Evolutionary conservation across 106 monocot species (phyloP).

Genomic region (Dendrobium catenatum): DNA sequence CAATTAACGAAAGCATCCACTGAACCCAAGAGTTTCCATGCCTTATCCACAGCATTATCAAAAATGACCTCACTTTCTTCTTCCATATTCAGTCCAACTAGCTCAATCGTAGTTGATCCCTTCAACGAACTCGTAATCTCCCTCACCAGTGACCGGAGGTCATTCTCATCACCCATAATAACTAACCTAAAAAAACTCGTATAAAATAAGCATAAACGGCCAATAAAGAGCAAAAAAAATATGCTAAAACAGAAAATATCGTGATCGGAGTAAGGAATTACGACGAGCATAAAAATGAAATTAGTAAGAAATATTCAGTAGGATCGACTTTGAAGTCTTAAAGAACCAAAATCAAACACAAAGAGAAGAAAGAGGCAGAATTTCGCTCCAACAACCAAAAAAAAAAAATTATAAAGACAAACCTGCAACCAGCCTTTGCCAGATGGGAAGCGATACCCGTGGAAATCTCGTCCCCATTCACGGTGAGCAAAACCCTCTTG

Average conservation of each 20-base stretch:
- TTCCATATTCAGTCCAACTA: conserved; percentile 68
- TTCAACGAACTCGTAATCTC: conserved; percentile 36
- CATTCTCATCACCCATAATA: conserved; percentile 60
- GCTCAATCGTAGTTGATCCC: conserved; percentile 24
- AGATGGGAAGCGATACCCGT: conserved; percentile 63
- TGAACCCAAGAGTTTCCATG: conserved; percentile 49
- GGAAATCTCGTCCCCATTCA: conserved; percentile 70
- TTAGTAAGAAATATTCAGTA: no score
- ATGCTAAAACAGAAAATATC: no score
- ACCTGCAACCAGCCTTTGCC: conserved; percentile 81
- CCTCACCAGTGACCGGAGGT: conserved; percentile 28
- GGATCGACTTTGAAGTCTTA: no score
- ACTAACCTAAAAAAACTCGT: conserved; percentile 39
- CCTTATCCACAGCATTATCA: conserved; percentile 55
- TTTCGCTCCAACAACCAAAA: neutral
- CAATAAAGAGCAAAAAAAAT: no score
- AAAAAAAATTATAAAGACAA: neutral
- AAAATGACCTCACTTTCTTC: conserved; percentile 49
- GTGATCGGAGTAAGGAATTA: no score
- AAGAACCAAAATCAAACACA: no score
- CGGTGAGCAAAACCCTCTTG: conserved; percentile 70
- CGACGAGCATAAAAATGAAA: neutral
- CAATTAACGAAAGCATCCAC: conserved; percentile 85
- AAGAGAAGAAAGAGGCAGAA: no score
- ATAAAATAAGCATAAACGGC: no score